Percentiles rank a stretch among this genome's conserved stretches.
phyloP scores from a whole-genome alignment of 257 asterid species.

The Forsythia suspensa region DNA sequence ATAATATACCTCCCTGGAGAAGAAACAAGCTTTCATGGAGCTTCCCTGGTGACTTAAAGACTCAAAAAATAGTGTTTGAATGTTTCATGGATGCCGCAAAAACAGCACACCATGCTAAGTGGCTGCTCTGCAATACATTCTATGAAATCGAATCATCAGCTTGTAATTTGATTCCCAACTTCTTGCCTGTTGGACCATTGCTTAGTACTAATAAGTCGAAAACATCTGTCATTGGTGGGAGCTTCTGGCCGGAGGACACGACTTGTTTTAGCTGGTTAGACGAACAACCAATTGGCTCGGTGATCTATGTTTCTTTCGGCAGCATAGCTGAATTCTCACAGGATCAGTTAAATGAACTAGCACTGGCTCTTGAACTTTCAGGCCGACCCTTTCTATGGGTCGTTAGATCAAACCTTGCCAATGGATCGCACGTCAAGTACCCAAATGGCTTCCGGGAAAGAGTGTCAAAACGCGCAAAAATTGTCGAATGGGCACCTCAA shows the following conservation, averaged over 20 bases:
- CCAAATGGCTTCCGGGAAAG: slow-evolving; percentile 2
- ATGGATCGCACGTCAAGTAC: background rate
- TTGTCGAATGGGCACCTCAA: slow-evolving; percentile 14
- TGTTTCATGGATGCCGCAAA: background rate
- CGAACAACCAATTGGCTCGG: slow-evolving; percentile 27
- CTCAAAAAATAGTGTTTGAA: slow-evolving; percentile 18
- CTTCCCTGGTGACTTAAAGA: background rate
- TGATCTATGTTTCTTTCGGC: slow-evolving; percentile 49
- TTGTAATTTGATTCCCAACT: slow-evolving; percentile 28
- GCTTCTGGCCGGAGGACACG: slow-evolving; percentile 33
- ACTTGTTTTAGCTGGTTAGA: slow-evolving; percentile 45
- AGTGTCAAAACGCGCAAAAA: background rate
- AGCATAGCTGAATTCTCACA: slow-evolving; percentile 39
- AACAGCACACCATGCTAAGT: background rate
- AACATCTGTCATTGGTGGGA: slow-evolving; percentile 12
- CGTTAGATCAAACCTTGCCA: background rate
- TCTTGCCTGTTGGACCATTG: slow-evolving; percentile 37
- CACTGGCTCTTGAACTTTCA: slow-evolving; percentile 40
- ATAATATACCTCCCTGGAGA: slow-evolving; percentile 22
- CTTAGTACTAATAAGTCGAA: slow-evolving; percentile 1
- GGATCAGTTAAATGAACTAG: slow-evolving; percentile 42
- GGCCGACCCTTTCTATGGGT: background rate
- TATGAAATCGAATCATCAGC: slow-evolving; percentile 37
- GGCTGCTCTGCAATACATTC: slow-evolving; percentile 23
- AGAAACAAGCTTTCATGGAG: slow-evolving; percentile 21